Percentiles rank a stretch among this genome's conserved stretches.
Conservation (phyloP, 352 stramenopile species). For the Blastocystis hominis region DNA sequence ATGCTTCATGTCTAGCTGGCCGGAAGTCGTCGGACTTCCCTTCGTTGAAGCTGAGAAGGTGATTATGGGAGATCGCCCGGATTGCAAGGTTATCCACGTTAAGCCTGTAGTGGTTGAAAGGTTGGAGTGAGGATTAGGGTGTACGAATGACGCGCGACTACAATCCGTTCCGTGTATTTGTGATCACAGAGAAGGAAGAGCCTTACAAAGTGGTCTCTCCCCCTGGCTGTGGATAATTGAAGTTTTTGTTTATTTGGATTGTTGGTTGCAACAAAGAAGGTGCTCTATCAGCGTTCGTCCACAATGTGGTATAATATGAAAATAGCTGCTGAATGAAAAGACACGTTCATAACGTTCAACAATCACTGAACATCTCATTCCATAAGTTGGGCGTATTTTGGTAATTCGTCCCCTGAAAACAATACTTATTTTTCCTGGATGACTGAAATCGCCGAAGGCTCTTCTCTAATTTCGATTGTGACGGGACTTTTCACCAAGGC, state of each 20-base stretch:
- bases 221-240: constrained; percentile 26
- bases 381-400: too few species aligned
- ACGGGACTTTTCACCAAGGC: constrained; percentile 6
- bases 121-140: background rate
- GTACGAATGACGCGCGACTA: constrained; percentile 7
- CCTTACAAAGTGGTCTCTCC: background rate
- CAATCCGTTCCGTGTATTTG: constrained; percentile 35
- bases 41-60: constrained; percentile 1
- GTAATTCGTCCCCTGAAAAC: too few species aligned
- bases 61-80: constrained; percentile 6
- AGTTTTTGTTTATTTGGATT: background rate
- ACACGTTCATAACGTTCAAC: background rate
- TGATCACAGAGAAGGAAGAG: constrained; percentile 8
- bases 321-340: background rate
- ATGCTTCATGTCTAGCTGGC: constrained; percentile 7
- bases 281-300: background rate
- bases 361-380: too few species aligned
- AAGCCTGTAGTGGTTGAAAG: background rate
- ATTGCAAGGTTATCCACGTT: constrained; percentile 13
- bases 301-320: background rate
- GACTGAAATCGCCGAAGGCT: constrained; percentile 45
- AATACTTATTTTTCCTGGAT: background rate
- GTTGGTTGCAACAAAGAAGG: background rate
- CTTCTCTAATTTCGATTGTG: constrained; percentile 38
- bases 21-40: constrained; percentile 25